Base-by-base conservation (phyloP, 2,329 filamentous ascomycete species). In the Colletotrichum destructivum region DNA sequence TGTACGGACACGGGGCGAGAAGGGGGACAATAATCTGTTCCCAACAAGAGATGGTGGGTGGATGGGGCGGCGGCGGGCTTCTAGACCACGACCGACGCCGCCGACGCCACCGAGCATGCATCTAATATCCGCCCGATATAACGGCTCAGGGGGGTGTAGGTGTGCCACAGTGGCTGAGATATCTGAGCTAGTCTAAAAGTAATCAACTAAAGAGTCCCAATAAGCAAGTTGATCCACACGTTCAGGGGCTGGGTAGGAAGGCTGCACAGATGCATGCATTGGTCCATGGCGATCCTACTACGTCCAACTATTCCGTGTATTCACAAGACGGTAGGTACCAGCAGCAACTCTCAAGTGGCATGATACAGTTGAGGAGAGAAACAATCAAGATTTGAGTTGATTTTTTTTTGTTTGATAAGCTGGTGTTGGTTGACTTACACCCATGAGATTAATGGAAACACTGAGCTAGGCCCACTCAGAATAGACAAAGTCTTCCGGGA, bases 1-100 rank as follows among this genome's bases (percentile, higher is more conserved):
- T 42, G 67, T 66, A 70, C 55, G 56, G 67, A 67, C 63, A 70
- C 67, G 62, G 67, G 51, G 11, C 21, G 44, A 47, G 44, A 47
- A 35, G 8, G 31, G 31, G 31, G 44, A 44, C 31, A 35, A 55
- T 47, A 38, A 66, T 6, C 67, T 60, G 40, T 42, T 66, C n/a
- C 62, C 38, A 52, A 38, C 66, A 54, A 69, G 54, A 65, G 31
- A 35, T 69, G 51, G 13, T 9, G 31, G 23, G 64, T 44, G 44
- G 66, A n/a, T n/a, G n/a, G n/a, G n/a, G n/a, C n/a, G 51, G 66
- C 35, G 55, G 49, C 31, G 8, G 31, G 31, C 16, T 31, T 42
- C 40, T 9, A 31, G 62, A 40, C 51, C 56, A 9, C 44, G 26
- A 44, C 51, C 44, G 21, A 44, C 51, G 66, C 60, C 59, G 49